Conservation (phyloP, 768 basidiomycete species). For the Clavaria fumosa region DNA sequence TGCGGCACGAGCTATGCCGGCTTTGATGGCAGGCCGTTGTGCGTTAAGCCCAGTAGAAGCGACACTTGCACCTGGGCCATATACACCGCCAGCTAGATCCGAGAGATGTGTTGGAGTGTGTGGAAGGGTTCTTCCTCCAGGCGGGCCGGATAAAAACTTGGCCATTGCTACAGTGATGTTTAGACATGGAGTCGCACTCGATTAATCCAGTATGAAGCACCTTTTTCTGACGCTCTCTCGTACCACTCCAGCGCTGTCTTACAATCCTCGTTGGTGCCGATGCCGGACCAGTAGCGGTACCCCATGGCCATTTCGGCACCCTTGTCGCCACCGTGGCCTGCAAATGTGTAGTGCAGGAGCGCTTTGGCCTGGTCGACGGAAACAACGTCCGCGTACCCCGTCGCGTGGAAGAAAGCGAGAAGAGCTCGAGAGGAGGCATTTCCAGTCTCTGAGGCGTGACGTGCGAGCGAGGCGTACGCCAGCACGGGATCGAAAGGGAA, state of each 20-base stretch:
- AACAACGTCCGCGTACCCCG: constrained; percentile 57
- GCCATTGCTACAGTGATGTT: constrained; percentile 44
- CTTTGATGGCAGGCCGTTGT: constrained; percentile 64
- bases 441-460: constrained; percentile 55
- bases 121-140: constrained; percentile 78
- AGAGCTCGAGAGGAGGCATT: constrained; percentile 79
- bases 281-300: constrained; percentile 92
- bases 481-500: constrained; percentile 44
- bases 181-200: constrained; percentile 3
- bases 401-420: constrained; percentile 78
- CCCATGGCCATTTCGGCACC: constrained; percentile 88
- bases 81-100: constrained; percentile 85
- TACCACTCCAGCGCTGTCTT: constrained; percentile 78
- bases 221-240: constrained; percentile 73
- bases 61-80: constrained; percentile 87
- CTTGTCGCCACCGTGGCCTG: constrained; percentile 74
- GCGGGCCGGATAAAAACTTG: constrained; percentile 71
- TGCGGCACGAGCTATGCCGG: constrained; percentile 65
- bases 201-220: constrained; percentile 22
- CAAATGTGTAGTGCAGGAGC: constrained; percentile 86
- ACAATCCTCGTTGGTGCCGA: constrained; percentile 81
- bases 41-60: constrained; percentile 73
- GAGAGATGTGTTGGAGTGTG: constrained; percentile 71
- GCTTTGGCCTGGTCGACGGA: constrained; percentile 65
- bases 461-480: constrained; percentile 46